Base-by-base conservation (phyloP, 139 green algal species). In the Haematococcus sp. region DNA sequence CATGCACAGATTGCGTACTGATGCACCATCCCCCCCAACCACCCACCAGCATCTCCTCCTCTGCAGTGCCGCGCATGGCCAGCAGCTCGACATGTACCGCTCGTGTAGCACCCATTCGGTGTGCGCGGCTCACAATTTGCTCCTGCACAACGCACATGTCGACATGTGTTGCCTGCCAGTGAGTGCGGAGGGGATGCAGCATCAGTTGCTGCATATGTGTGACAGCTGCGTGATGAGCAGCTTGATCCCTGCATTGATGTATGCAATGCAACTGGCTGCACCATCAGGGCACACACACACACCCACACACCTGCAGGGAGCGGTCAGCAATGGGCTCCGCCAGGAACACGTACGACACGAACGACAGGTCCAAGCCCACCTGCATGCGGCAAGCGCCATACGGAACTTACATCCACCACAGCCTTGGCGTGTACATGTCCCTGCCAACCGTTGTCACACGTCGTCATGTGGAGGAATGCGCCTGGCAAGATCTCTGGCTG, bases 311-410 rank as follows among this genome's bases (percentile, higher is more conserved):
- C 23, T 22, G 84, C 73, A 95, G 71, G 9, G 81, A 68, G 2
- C 34, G 30, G 75, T 98, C 91, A n/a, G 77, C 81, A 30, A 98
- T 78, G 0, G 95, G 95, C 83, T 99, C 95, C 94, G 98, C 95
- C 23, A 99, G 77, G 69, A 97, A 95, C 15, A 99, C 91, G 55
- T 88, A 75, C 22, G 60, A 67, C 17, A 91, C 93, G 78, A 98
- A 98, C 20, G 78, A 88, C 55, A 98, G 86, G 79, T 98, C 95
- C 43, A 99, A 84, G 0, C 95, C 95, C 32, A 98, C 88, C 63
- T 5, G 87, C 79, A 66, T 83, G 17, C 20, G 33, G 19, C n/a
- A n/a, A n/a, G n/a, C n/a, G 60, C 58, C 16, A 25, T 66, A 40
- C 25, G 27, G 58, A 30, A 66, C 58, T 30, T 25, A 66, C 16